Conservation (phyloP, 2,329 filamentous ascomycete genomes). For the Scolecobasidium constrictum region DNA sequence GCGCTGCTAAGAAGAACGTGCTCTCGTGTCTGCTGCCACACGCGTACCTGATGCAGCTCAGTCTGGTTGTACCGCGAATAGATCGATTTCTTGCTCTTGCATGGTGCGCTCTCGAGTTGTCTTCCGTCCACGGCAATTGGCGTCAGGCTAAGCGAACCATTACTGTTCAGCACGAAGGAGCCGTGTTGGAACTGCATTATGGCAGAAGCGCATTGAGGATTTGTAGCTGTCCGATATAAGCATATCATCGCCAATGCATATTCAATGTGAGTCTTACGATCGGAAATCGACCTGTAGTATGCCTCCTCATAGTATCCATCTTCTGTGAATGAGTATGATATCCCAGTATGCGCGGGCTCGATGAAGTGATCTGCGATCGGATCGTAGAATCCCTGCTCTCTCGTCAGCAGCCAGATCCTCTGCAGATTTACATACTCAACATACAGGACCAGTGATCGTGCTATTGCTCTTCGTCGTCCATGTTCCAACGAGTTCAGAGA, state of each 20-base stretch:
- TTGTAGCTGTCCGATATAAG: too few relatives aligned
- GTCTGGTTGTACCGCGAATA: conserved; percentile 59
- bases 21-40: not conserved
- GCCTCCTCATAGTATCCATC: conserved; percentile 60
- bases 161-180: conserved; percentile 42
- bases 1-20: not conserved
- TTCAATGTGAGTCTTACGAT: conserved; percentile 39
- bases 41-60: conserved; percentile 49
- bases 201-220: conserved; percentile 50
- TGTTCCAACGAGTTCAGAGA: conserved; percentile 52
- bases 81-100: conserved; percentile 39
- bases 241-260: too few relatives aligned
- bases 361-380: conserved; percentile 53
- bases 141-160: conserved; percentile 48
- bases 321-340: conserved; percentile 62
- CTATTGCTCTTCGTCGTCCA: conserved; percentile 62
- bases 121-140: conserved; percentile 58
- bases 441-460: conserved; percentile 58
- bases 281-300: conserved; percentile 57
- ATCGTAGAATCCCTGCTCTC: conserved; percentile 54
- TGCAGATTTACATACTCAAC: conserved; percentile 15
- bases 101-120: conserved; percentile 56
- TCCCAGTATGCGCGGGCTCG: conserved; percentile 55
- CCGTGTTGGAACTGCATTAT: conserved; percentile 69
- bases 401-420: conserved; percentile 12